Percentiles rank a stretch among this genome's conserved stretches.
Conservation (phyloP, 192 early-diverging fungal species). For the Spizellomyces sp. region DNA sequence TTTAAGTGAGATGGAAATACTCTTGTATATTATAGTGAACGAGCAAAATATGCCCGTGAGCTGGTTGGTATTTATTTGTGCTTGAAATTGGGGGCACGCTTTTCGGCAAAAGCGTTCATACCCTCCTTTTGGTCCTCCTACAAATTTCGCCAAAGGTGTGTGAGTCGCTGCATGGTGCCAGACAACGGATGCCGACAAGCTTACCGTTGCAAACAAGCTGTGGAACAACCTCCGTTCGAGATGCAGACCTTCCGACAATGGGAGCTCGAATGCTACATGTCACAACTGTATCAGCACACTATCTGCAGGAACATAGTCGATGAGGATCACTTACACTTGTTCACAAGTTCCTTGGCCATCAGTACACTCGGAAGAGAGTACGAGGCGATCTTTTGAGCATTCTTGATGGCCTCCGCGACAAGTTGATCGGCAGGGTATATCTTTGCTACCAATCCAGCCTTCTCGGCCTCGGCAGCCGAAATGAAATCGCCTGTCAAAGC, state of each 20-base stretch:
- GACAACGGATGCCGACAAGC: constrained; percentile 14
- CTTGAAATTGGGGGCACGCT: constrained; percentile 84
- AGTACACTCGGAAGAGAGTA: constrained; percentile 85
- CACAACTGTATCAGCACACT: not conserved
- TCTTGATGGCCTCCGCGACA: constrained; percentile 88
- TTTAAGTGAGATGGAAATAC: too few species aligned
- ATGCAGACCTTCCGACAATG: constrained; percentile 78
- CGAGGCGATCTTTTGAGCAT: constrained; percentile 81
- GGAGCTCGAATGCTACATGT: constrained; percentile 79
- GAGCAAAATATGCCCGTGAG: not conserved
- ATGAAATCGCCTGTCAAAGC: constrained; percentile 86
- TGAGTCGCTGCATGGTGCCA: not conserved
- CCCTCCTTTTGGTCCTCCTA: constrained; percentile 94
- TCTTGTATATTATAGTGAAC: not conserved
- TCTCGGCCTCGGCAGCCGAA: constrained; percentile 83
- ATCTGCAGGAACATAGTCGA: not conserved
- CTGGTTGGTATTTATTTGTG: constrained; percentile 64
- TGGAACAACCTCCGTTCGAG: constrained; percentile 97
- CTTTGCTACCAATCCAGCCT: constrained; percentile 81
- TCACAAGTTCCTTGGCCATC: constrained; percentile 97
- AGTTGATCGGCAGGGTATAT: constrained; percentile 85
- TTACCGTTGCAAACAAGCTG: constrained; percentile 79
- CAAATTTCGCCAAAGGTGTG: constrained; percentile 4
- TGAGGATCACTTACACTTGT: constrained; percentile 63
- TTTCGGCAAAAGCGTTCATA: constrained; percentile 92